phyloP scores from a whole-genome alignment of 2,329 filamentous ascomycete species.

The Exophiala spinifera region DNA sequence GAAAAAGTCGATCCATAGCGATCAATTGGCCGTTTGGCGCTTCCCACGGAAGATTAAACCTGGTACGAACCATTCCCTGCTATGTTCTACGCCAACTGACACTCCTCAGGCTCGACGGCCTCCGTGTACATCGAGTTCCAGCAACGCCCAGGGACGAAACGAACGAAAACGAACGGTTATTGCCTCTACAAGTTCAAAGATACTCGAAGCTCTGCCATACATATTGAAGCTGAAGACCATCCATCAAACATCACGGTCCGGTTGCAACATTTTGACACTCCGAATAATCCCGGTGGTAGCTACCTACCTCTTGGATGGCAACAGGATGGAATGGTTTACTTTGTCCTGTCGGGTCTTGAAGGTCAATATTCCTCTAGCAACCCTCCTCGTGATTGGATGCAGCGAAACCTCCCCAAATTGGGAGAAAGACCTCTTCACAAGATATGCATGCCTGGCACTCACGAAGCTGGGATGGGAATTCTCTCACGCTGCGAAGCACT shows the following conservation, averaged over 20 bases:
- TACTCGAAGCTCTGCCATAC: slow-evolving; percentile 6
- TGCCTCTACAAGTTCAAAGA: background rate
- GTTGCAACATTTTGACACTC: slow-evolving; percentile 11
- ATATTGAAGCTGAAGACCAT: slow-evolving; percentile 17
- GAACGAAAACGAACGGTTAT: background rate
- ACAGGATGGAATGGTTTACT: slow-evolving; percentile 38
- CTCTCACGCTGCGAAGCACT: slow-evolving; percentile 22
- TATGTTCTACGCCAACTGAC: background rate
- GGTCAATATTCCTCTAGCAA: slow-evolving; percentile 38
- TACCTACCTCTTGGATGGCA: slow-evolving; percentile 36
- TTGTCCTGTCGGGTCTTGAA: slow-evolving; percentile 39
- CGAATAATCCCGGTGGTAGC: slow-evolving; percentile 34
- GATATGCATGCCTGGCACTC: slow-evolving; percentile 50
- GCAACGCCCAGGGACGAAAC: background rate
- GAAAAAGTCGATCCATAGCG: slow-evolving; percentile 32
- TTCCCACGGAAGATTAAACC: slow-evolving; percentile 37
- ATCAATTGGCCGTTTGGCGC: slow-evolving; percentile 40
- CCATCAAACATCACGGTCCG: slow-evolving; percentile 3
- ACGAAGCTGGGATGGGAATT: slow-evolving; percentile 49
- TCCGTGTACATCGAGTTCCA: slow-evolving; percentile 17
- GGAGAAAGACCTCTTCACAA: slow-evolving; percentile 43
- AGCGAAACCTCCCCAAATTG: slow-evolving; percentile 37
- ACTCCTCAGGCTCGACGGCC: slow-evolving; percentile 29
- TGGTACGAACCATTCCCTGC: slow-evolving; percentile 25
- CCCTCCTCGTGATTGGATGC: slow-evolving; percentile 40